Evolutionary conservation across 2,329 filamentous ascomycete species (phyloP), one percentile per base, ranked within the genome.

Genomic region (Aureobasidium sp.): DNA sequence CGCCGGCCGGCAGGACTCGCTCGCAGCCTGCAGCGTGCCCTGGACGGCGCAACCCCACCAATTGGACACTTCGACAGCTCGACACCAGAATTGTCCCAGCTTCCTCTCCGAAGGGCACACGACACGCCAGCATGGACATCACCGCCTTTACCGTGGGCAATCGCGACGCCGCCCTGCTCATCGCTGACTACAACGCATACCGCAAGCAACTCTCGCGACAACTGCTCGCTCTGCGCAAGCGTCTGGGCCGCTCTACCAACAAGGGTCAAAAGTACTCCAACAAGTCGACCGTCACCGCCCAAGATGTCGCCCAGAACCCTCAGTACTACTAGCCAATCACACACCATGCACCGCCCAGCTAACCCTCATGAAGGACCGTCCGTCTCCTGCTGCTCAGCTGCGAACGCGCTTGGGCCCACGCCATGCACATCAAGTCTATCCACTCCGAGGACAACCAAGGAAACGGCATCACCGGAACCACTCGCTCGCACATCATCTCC

Each of bases 391-490:
- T 99, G 62, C 85, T 97, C 70, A 89, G 86, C 42, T 86, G 92
- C 64, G 94, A 99, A 78, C 85, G 94, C 66, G 90, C 92, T 57
- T 97, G 91, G 90, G 93, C 94, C 40, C 88, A 96, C 74, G 93
- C 92, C 62, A 95, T 97, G 91, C 86, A 89, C 72, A 91, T 97
- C 82, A 97, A 96, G 76, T 84, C 90, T 4, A 79, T 85, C 22
- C 90, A 95, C 72, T 84, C 89, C 42, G 83, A 89, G 68, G 90
- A 94, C 68, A 85, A 87, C 64, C 79, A 81, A 40, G 77, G 81
- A 58, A 89, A 90, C 73, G 87, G 86, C 53, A 88, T 96, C 66
- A 84, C 86, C 31, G 88, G 91, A 64, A 85, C 88, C 58, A 88
- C 90, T 19, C 86, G 91, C 70, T 88, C 88, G 59, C 93, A 99